Evolutionary conservation across 306 rosid genomes (phyloP), one percentile per base, ranked within the genome.

Genomic region (Ormosia emarginata): DNA sequence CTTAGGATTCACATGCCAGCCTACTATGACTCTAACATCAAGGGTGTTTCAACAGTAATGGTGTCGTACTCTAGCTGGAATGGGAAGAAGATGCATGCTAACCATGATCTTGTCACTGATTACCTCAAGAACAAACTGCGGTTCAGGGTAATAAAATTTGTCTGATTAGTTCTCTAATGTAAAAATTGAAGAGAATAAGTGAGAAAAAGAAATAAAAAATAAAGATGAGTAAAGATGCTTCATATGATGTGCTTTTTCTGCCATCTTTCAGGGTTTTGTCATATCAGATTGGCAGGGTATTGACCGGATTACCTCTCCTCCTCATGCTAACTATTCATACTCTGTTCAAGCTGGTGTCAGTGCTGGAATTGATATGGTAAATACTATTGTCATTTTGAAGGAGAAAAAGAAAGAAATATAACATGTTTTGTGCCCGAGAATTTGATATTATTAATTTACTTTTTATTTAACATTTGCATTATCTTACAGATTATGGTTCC

Each of bases 291-390:
- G 97, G 97, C 82, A 88, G 74, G 98, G 98, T 53, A 89, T 93
- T 64, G 98, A 93, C 81, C 72, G 91, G 74, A 89, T 93, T 69
- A 93, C 98, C 68, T 89, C 98, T 49, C 98, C 98, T 65, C 94
- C 97, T 49, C 90, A 88, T 82, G 89, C 91, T 76, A 93, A 93
- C 87, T 93, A 90, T 85, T 91, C 98, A 6, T 90, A 91, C 56
- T 93, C 98, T 37, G 86, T 93, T 73, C 82, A 89, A 88, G 88
- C 90, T 68, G 91, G 92, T 65, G 85, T 94, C 61, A 2, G 88
- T 68, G 98, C 98, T 70, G 98, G 98, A 82, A 89, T 94, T 5
- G 98, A 94, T 88, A 90, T 94, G 98, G 98, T 91, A 61, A 83
- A 88, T 79, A 37, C 13, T 8, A 14, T 3, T 53, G n/a, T 53